phyloP scores from a whole-genome alignment of 805 yeast species.

The Candida anglica region DNA sequence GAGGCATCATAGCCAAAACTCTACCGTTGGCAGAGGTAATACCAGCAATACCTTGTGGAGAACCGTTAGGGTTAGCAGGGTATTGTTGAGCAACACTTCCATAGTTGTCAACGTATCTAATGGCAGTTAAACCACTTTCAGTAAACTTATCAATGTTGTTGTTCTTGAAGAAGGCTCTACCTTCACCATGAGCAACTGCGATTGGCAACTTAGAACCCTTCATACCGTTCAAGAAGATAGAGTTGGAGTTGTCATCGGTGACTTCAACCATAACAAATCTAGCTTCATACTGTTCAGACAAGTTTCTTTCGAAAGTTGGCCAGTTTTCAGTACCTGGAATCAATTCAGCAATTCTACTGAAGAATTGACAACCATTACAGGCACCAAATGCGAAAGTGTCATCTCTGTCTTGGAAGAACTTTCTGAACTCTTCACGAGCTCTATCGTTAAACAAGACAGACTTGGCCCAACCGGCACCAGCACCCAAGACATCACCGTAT shows the following conservation, averaged over 20 bases:
- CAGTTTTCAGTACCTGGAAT: conserved; percentile 94
- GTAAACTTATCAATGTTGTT: conserved; percentile 44
- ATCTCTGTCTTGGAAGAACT: conserved; percentile 78
- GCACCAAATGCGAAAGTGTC: conserved; percentile 98
- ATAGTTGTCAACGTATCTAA: conserved; percentile 87
- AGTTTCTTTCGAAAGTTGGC: conserved; percentile 93
- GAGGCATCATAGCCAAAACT: conserved; percentile 98
- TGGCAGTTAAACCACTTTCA: conserved; percentile 52
- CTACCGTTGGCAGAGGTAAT: conserved; percentile 87
- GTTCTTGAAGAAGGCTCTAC: conserved; percentile 70
- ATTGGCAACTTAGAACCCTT: conserved; percentile 91
- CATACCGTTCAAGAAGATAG: conserved; percentile 84
- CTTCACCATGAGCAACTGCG: conserved; percentile 99
- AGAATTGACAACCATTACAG: conserved; percentile 97
- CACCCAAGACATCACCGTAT: conserved; percentile 97
- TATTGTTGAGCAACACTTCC: conserved; percentile 78
- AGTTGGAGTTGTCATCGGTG: conserved; percentile 46
- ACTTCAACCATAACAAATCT: conserved; percentile 88
- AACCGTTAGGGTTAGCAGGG: conserved; percentile 96
- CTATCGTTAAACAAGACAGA: conserved; percentile 81
- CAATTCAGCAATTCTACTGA: conserved; percentile 76
- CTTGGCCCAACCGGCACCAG: conserved; percentile 99
- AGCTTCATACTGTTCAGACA: conserved; percentile 94
- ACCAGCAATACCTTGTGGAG: conserved; percentile 91
- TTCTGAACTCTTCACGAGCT: conserved; percentile 70